Evolutionary conservation across 2,329 filamentous ascomycete genomes (phyloP).

Genomic region (Paecilomyces sp.): DNA sequence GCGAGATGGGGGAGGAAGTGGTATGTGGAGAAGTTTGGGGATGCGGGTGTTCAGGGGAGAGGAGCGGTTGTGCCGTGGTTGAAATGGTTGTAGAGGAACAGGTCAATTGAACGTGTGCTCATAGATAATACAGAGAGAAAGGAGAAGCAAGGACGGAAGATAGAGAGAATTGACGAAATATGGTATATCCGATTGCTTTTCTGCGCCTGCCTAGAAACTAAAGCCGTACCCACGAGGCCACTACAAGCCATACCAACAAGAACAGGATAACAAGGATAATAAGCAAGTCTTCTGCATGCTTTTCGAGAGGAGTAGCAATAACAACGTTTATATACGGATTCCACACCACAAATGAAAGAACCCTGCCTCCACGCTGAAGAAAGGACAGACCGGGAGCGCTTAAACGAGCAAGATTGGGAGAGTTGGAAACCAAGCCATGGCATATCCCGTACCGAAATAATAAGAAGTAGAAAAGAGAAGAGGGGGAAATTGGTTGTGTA

Average conservation of each 20-base stretch:
- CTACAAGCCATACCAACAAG: neutral
- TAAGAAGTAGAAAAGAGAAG: conserved; percentile 2
- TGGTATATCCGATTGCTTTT: neutral
- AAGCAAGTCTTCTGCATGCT: neutral
- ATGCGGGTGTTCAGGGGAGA: conserved; percentile 65
- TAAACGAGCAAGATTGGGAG: neutral
- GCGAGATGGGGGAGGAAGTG: conserved; percentile 74
- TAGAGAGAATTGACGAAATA: neutral
- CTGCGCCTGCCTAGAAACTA: neutral
- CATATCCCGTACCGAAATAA: neutral
- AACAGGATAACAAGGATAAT: neutral
- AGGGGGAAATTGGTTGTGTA: neutral
- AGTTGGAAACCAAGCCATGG: neutral
- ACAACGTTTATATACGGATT: neutral
- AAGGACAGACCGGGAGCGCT: neutral
- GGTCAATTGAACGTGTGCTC: neutral
- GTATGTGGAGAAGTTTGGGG: conserved; percentile 85
- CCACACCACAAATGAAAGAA: neutral
- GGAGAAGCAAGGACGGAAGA: neutral
- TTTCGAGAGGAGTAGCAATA: neutral
- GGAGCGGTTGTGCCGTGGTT: conserved; percentile 65
- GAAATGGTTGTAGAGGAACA: conserved; percentile 23
- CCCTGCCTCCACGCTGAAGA: neutral
- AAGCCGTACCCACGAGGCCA: neutral
- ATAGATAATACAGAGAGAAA: neutral